phyloP scores from a whole-genome alignment of 768 basidiomycete genomes.

The Boletus fagicola region DNA sequence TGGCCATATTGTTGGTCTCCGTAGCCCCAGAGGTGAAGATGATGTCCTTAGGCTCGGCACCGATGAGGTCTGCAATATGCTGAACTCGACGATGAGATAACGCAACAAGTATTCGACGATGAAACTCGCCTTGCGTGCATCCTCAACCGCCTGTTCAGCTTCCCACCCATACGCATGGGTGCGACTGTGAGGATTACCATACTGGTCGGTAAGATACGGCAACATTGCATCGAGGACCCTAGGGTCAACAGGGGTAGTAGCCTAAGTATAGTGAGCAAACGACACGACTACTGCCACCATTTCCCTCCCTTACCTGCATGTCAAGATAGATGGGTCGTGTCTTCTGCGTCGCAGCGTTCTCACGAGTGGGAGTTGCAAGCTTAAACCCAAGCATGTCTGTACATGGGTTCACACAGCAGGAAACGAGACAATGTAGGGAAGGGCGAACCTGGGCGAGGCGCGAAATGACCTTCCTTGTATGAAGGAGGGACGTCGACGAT shows the following conservation, averaged over 20 bases:
- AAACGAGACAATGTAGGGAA: not conserved
- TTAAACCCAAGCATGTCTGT: conserved; percentile 90
- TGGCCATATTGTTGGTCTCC: conserved; percentile 95
- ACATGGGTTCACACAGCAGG: conserved; percentile 2
- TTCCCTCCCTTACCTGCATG: conserved; percentile 70
- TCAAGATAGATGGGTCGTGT: conserved; percentile 94
- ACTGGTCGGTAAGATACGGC: conserved; percentile 92
- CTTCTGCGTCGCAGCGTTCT: conserved; percentile 56
- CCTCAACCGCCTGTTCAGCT: conserved; percentile 91
- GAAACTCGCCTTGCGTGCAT: conserved; percentile 70
- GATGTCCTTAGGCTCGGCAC: conserved; percentile 93
- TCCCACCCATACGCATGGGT: conserved; percentile 99
- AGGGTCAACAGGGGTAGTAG: conserved; percentile 96
- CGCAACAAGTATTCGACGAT: conserved; percentile 8
- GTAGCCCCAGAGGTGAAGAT: conserved; percentile 98
- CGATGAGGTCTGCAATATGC: conserved; percentile 90
- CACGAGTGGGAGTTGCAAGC: conserved; percentile 60
- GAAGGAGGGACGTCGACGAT: conserved; percentile 78
- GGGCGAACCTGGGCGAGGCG: conserved; percentile 63
- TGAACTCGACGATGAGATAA: conserved; percentile 31
- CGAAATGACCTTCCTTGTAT: conserved; percentile 65
- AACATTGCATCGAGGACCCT: conserved; percentile 97
- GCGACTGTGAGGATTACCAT: conserved; percentile 96
- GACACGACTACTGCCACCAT: not conserved
- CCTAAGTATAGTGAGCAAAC: conserved; percentile 45